Conservation (phyloP, 2,329 filamentous ascomycete species). For the Cercospora janseana region DNA sequence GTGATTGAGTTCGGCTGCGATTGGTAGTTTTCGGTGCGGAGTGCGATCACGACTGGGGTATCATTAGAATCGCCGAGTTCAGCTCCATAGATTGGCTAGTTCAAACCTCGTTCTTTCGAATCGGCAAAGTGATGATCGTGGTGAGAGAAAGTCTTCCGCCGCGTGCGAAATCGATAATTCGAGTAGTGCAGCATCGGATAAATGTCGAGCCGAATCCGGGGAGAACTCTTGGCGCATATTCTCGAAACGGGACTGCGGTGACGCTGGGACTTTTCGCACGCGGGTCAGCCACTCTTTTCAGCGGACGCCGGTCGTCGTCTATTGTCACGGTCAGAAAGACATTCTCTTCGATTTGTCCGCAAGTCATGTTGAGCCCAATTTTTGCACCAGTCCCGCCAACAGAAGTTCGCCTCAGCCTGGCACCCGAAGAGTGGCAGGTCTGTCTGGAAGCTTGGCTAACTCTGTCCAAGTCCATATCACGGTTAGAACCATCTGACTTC, state of each 20-base stretch:
- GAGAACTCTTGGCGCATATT: conserved; percentile 2
- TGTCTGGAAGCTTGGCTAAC: conserved; percentile 75
- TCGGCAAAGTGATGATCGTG: conserved; percentile 56
- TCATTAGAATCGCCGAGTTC: conserved; percentile 18
- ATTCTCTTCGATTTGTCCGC: background rate
- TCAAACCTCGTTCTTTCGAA: conserved; percentile 39
- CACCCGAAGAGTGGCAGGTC: conserved; percentile 69
- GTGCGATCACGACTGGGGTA: conserved; percentile 50
- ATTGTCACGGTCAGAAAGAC: background rate
- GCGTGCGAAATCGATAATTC: conserved; percentile 15
- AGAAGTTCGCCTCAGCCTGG: conserved; percentile 64
- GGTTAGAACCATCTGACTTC: conserved; percentile 59
- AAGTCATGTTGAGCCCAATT: conserved; percentile 59
- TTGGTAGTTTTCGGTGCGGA: conserved; percentile 38
- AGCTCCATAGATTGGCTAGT: background rate
- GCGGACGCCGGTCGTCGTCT: conserved; percentile 5
- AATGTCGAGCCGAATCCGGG: background rate
- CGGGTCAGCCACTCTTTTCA: background rate
- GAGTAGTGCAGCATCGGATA: background rate
- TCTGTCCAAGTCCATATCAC: conserved; percentile 64
- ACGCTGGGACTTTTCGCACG: background rate
- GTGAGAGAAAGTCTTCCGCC: conserved; percentile 27
- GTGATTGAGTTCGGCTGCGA: conserved; percentile 23
- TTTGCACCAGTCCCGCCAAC: conserved; percentile 75
- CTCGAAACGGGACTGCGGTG: conserved; percentile 12